Evolutionary conservation across 371 early-diverging fungal genomes (phyloP).

Genomic region (Actinomortierella wolfii): DNA sequence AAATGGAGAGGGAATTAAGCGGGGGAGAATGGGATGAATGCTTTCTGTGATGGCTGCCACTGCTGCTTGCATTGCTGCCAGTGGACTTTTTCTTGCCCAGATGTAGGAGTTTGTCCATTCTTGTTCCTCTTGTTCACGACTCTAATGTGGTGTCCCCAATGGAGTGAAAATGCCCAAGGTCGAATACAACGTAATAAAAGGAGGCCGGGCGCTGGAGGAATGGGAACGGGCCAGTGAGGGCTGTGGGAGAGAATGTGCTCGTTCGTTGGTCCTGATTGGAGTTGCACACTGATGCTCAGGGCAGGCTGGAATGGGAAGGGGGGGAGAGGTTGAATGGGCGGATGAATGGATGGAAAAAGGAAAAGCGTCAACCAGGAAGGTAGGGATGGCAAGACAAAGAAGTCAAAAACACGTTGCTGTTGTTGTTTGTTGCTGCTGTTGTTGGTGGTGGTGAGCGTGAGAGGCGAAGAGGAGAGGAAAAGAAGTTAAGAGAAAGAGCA

Average conservation of each 20-base stretch:
- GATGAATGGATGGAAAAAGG: not conserved
- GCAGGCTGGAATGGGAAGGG: slow-evolving; percentile 28
- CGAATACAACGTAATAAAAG: not conserved
- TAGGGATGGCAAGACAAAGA: too few relatives aligned
- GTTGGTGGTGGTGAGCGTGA: too few relatives aligned
- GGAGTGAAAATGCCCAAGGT: not conserved
- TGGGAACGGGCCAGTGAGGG: not conserved
- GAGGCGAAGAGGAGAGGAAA: too few relatives aligned
- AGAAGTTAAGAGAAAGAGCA: too few relatives aligned
- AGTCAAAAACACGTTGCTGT: too few relatives aligned
- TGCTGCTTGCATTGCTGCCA: not conserved
- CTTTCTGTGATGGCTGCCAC: slow-evolving; percentile 3
- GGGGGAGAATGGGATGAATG: slow-evolving; percentile 13
- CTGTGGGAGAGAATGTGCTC: slow-evolving; percentile 9
- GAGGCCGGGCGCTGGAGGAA: not conserved
- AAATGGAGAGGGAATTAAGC: slow-evolving; percentile 34
- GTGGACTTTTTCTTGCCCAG: slow-evolving; percentile 32
- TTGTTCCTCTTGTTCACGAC: too few relatives aligned
- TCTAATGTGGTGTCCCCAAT: not conserved
- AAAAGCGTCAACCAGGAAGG: too few relatives aligned
- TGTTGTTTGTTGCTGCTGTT: too few relatives aligned
- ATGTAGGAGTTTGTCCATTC: slow-evolving; percentile 5
- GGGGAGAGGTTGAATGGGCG: not conserved
- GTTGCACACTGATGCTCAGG: slow-evolving; percentile 17
- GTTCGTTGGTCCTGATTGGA: slow-evolving; percentile 8